Evolutionary conservation across 768 basidiomycete species (phyloP).

Genomic region (Boletus rubroflammeus): DNA sequence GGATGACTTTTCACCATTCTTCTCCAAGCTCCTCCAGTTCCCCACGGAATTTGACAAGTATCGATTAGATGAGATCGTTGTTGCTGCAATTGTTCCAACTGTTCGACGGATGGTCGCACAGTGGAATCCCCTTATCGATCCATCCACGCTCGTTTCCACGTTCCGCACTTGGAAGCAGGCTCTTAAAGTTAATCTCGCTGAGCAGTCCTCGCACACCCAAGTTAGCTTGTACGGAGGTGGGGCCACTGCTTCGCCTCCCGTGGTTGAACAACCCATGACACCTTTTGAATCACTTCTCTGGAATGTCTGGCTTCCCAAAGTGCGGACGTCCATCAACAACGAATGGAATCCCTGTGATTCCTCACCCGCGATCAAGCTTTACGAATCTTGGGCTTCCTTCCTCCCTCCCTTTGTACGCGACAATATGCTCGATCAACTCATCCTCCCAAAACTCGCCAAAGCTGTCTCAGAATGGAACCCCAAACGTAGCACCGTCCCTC

Average conservation of each 20-base stretch:
- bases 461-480: slow-evolving; percentile 83
- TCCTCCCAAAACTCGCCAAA: slow-evolving; percentile 87
- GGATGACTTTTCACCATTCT: slow-evolving; percentile 66
- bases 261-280: slow-evolving; percentile 71
- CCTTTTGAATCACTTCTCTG: slow-evolving; percentile 93
- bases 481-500: slow-evolving; percentile 50
- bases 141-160: slow-evolving; percentile 56
- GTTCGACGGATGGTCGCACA: slow-evolving; percentile 66
- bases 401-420: slow-evolving; percentile 90
- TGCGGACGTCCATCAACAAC: slow-evolving; percentile 93
- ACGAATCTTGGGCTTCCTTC: slow-evolving; percentile 84
- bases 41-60: slow-evolving; percentile 73
- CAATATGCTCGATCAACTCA: slow-evolving; percentile 93
- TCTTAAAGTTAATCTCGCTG: slow-evolving; percentile 52
- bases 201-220: slow-evolving; percentile 42
- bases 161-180: slow-evolving; percentile 70
- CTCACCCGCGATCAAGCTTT: slow-evolving; percentile 72
- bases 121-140: slow-evolving; percentile 87
- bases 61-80: slow-evolving; percentile 84
- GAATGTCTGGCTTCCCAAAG: slow-evolving; percentile 93
- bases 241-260: slow-evolving; percentile 28
- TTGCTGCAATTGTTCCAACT: slow-evolving; percentile 84
- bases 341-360: slow-evolving; percentile 82
- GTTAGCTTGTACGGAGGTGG: slow-evolving; percentile 58
- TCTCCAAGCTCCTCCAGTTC: slow-evolving; percentile 74